Conservation (phyloP, 1,284 basidiomycete genomes). For the Melampsora abietis-canadensis region DNA sequence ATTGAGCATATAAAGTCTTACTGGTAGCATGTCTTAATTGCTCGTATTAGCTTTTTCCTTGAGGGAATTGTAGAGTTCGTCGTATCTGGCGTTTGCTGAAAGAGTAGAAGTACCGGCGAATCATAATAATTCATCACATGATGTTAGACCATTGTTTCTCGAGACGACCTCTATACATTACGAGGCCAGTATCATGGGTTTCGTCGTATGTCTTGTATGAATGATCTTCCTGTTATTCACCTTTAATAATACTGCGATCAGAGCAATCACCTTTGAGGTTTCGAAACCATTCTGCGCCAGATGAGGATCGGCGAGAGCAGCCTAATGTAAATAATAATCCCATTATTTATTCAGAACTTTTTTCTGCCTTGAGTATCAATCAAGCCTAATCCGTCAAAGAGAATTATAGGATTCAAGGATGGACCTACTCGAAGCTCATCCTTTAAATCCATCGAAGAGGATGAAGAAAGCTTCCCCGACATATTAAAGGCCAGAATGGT, state of each 20-base stretch:
- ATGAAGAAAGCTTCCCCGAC: too few species aligned
- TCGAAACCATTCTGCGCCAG: constrained; percentile 28
- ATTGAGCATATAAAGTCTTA: not conserved
- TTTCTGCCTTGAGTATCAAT: too few species aligned
- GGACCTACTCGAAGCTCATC: too few species aligned
- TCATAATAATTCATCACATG: not conserved
- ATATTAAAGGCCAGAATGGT: too few species aligned
- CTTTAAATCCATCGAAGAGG: too few species aligned
- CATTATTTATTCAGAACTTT: too few species aligned
- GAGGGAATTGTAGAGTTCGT: constrained; percentile 10
- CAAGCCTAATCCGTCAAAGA: too few species aligned
- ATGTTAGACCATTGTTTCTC: too few species aligned
- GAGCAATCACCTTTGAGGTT: constrained; percentile 39
- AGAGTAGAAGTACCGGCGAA: not conserved
- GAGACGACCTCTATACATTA: too few species aligned
- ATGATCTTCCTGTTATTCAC: not conserved
- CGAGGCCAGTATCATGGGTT: too few species aligned
- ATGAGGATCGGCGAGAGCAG: constrained; percentile 17
- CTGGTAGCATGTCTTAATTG: constrained; percentile 43
- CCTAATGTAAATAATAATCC: not conserved
- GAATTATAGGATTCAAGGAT: too few species aligned
- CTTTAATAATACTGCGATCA: constrained; percentile 31
- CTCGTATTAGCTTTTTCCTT: constrained; percentile 28
- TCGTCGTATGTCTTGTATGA: not conserved
- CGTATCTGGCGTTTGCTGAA: not conserved